A percentile compares a stretch with the other conserved stretches of the same genome.
Evolutionary conservation across 306 rosid species (phyloP).

Genomic region (Malus sylvestris): DNA sequence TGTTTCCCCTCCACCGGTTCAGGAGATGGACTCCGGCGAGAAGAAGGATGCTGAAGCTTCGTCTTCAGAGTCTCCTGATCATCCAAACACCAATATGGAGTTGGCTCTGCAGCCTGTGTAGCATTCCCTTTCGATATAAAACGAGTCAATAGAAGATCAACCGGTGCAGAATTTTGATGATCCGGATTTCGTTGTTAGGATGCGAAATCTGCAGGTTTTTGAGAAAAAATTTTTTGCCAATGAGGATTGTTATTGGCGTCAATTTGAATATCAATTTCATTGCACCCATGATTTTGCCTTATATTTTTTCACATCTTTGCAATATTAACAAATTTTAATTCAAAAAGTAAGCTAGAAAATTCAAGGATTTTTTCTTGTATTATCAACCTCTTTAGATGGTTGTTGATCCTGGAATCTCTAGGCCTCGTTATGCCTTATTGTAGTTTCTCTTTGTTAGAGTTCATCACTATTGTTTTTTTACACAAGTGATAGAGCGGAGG

Average conservation of each 20-base stretch:
- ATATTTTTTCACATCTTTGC: not conserved
- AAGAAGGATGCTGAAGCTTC: constrained; percentile 13
- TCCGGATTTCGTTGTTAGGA: not conserved
- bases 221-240: not conserved
- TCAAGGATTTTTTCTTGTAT: not conserved
- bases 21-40: constrained; percentile 39
- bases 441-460: too few relatives aligned
- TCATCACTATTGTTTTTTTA: too few relatives aligned
- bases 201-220: not conserved
- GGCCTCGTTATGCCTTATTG: too few relatives aligned
- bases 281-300: not conserved
- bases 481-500: too few relatives aligned
- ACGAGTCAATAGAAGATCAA: not conserved
- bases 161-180: not conserved
- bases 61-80: constrained; percentile 12
- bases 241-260: not conserved
- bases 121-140: not conserved
- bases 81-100: constrained; percentile 17
- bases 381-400: too few relatives aligned
- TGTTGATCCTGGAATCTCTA: too few relatives aligned
- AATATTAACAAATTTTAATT: not conserved
- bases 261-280: not conserved
- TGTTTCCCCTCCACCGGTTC: constrained; percentile 37
- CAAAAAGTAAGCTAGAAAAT: not conserved
- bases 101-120: constrained; percentile 35